A percentile compares a stretch with the other conserved stretches of the same genome.
Conservation (phyloP, 257 asterid species). For the Nemophila menziesii region DNA sequence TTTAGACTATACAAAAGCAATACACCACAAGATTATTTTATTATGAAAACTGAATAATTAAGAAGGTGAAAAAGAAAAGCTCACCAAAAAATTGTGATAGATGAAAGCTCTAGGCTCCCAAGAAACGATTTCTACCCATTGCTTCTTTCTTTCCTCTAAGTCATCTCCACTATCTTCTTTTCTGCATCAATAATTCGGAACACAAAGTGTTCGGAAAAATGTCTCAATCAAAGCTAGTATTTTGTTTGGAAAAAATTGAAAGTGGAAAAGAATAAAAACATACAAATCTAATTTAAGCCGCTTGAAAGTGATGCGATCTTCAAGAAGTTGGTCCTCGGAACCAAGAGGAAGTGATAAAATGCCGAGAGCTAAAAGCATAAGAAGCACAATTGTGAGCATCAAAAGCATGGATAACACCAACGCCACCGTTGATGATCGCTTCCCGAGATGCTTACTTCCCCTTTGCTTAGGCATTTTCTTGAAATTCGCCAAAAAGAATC, state of each 20-base stretch:
- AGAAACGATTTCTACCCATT: slow-evolving; percentile 68
- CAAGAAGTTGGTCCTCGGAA: slow-evolving; percentile 29
- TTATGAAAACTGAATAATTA: background rate
- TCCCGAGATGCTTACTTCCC: slow-evolving; percentile 51
- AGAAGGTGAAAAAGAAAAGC: slow-evolving; percentile 2
- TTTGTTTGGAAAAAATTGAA: too few relatives aligned
- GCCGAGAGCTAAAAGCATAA: slow-evolving; percentile 78
- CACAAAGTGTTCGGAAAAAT: too few relatives aligned
- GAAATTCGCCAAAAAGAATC: too few relatives aligned
- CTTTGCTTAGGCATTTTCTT: slow-evolving; percentile 54
- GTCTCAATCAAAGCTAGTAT: too few relatives aligned
- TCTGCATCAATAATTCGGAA: slow-evolving; percentile 6
- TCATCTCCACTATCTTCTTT: slow-evolving; percentile 37
- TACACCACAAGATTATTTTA: too few relatives aligned
- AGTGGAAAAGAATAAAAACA: too few relatives aligned
- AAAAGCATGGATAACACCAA: slow-evolving; percentile 61
- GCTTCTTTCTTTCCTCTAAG: slow-evolving; percentile 41
- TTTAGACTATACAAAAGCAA: slow-evolving; percentile 38
- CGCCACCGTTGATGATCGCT: slow-evolving; percentile 51
- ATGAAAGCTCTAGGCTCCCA: slow-evolving; percentile 75
- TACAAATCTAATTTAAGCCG: slow-evolving; percentile 42
- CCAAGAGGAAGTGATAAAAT: slow-evolving; percentile 66
- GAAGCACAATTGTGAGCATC: slow-evolving; percentile 59
- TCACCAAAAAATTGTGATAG: slow-evolving; percentile 72
- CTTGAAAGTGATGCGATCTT: slow-evolving; percentile 50